Percentiles rank a stretch among this genome's conserved stretches.
These are phyloP conservation scores for Rhizopus arrhizus DNA, from an alignment of 371 early-diverging fungal species.

Conservation along the genomic window DNA sequence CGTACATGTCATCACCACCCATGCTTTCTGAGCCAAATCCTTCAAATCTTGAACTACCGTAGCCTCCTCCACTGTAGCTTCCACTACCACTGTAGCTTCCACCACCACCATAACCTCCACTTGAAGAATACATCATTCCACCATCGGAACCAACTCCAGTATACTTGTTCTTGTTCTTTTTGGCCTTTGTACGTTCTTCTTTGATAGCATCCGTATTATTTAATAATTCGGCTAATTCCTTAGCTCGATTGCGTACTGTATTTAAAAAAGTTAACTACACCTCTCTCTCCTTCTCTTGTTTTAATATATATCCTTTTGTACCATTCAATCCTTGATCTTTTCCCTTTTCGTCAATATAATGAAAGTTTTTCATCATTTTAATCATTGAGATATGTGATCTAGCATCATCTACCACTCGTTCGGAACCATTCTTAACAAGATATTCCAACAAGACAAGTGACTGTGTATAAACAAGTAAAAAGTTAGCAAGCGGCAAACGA, in stretches of 20 bases:
- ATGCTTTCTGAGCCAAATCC: slow-evolving; percentile 57
- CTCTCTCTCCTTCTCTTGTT: not conserved
- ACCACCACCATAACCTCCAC: slow-evolving; percentile 22
- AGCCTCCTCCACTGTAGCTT: slow-evolving; percentile 18
- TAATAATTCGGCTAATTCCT: slow-evolving; percentile 84
- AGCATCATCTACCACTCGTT: slow-evolving; percentile 87
- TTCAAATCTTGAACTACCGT: slow-evolving; percentile 31
- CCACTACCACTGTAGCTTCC: slow-evolving; percentile 36
- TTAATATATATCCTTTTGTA: slow-evolving; percentile 28
- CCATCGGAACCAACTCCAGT: slow-evolving; percentile 69
- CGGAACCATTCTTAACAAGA: slow-evolving; percentile 93
- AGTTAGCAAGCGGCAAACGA: not conserved
- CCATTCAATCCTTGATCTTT: slow-evolving; percentile 97
- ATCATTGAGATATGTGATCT: slow-evolving; percentile 82
- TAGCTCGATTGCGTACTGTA: slow-evolving; percentile 86
- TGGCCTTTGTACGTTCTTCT: slow-evolving; percentile 87
- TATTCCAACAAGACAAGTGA: slow-evolving; percentile 90
- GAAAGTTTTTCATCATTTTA: slow-evolving; percentile 80
- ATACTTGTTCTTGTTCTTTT: slow-evolving; percentile 86
- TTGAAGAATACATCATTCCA: slow-evolving; percentile 25
- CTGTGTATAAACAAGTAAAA: slow-evolving; percentile 37
- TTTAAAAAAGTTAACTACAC: not conserved
- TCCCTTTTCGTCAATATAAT: slow-evolving; percentile 87
- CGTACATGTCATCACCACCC: slow-evolving; percentile 16
- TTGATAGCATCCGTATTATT: slow-evolving; percentile 75